Conservation (phyloP, 306 rosid species). For the Cotoneaster glaucophyllus region DNA sequence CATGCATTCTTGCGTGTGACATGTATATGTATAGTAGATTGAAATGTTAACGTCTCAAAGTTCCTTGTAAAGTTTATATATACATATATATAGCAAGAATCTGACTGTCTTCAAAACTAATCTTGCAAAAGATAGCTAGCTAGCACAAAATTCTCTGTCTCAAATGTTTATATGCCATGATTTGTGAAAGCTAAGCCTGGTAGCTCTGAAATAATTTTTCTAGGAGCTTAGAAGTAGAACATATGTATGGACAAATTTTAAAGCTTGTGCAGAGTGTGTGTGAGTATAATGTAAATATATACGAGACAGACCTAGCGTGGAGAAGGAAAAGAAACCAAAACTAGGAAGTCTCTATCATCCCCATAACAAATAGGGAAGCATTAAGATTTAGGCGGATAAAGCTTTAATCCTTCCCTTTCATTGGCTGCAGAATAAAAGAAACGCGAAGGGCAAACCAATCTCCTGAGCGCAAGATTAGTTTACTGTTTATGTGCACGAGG, state of each 20-base stretch:
- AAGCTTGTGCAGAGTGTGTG: not conserved
- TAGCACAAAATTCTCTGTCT: not conserved
- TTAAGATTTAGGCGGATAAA: not conserved
- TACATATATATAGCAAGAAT: no score
- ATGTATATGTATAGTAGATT: no score
- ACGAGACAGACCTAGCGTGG: not conserved
- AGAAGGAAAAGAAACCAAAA: constrained; percentile 1
- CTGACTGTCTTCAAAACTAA: no score
- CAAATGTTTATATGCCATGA: not conserved
- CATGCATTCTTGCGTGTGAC: no score
- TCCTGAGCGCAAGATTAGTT: not conserved
- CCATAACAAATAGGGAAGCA: not conserved
- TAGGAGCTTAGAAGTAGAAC: not conserved
- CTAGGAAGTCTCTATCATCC: not conserved
- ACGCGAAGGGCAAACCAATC: not conserved
- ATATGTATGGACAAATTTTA: not conserved
- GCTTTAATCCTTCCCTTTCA: not conserved
- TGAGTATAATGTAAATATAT: not conserved
- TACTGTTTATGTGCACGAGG: not conserved
- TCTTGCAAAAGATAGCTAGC: not conserved
- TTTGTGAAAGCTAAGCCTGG: not conserved
- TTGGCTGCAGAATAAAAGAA: not conserved
- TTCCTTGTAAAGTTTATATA: no score
- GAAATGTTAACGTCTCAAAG: no score
- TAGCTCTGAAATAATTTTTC: not conserved